Base-by-base conservation (phyloP, 164 flowering plant species). In the Taxillus chinensis region DNA sequence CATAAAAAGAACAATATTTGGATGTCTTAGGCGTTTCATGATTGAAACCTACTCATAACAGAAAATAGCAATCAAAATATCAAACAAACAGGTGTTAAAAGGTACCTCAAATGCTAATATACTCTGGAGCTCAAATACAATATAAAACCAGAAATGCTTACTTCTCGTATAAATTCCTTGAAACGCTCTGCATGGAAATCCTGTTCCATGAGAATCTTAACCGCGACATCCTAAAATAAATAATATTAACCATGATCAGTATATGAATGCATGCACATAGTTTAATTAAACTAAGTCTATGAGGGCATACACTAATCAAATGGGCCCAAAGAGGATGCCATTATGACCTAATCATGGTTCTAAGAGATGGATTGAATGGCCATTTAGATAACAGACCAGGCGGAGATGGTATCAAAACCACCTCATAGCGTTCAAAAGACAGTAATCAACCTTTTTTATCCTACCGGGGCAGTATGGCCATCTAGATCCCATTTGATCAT, bases 151-250 rank as follows among this genome's bases (percentile, higher is more conserved):
- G 39, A 7, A 16, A 16, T 54, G 57, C 67, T 55, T 62, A 89
- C 99, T 96, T 95, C 99, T 65, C 96, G 81, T 64, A 95, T 49
- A 73, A 95, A 95, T 69, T 95, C 99, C 57, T 86, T 84, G 62
- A 80, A 72, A 51, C 85, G 86, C 62, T 87, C 97, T 37, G 79
- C 83, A 75, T 79, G 87, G 59, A 86, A 80, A 55, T 95, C 99
- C 78, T 91, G 97, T 64, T 95, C 99, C 92, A 89, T 87, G 64
- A 95, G 95, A 80, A 95, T 89, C 74, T 95, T 95, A 73, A 95
- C 97, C 61, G 99, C 99, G 70, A 95, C 99, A 69, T 95, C 99
- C 99, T 95, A 84, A 27, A 63, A 67, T 45, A 17, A 49, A 68
- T 4, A 41, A 53, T 27, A 40, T 59, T 60, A 27, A 27, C 27